phyloP scores from a whole-genome alignment of 2,329 filamentous ascomycete species.

The Zasmidium angulare region DNA sequence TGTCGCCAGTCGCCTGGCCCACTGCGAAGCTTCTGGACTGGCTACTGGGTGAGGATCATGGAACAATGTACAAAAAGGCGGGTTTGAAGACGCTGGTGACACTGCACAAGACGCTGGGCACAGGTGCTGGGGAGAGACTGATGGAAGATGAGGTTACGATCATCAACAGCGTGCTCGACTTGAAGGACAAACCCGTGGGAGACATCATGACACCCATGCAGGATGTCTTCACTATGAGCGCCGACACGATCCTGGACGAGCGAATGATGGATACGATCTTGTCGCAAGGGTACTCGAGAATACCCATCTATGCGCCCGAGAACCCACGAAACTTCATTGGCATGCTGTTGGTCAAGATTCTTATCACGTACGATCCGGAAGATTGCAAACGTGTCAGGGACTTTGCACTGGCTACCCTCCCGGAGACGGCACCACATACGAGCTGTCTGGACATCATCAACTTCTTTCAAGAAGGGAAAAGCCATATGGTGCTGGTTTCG shows the following conservation, averaged over 20 bases:
- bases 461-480: conserved; percentile 99
- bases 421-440: conserved; percentile 91
- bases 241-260: conserved; percentile 89
- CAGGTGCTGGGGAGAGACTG: conserved; percentile 77
- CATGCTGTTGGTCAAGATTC: conserved; percentile 97
- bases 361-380: conserved; percentile 98
- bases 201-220: conserved; percentile 99
- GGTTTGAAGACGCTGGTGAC: conserved; percentile 95
- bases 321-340: conserved; percentile 88
- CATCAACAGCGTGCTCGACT: conserved; percentile 91
- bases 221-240: conserved; percentile 95
- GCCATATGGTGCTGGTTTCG: conserved; percentile 96
- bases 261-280: conserved; percentile 92
- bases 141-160: conserved; percentile 99
- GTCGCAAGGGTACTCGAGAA: conserved; percentile 90
- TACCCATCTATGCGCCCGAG: conserved; percentile 86
- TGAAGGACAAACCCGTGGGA: conserved; percentile 93
- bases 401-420: conserved; percentile 88
- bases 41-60: conserved; percentile 90
- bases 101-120: conserved; percentile 86
- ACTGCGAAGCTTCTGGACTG: conserved; percentile 93
- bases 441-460: conserved; percentile 98
- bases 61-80: conserved; percentile 96
- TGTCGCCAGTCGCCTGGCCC: conserved; percentile 87
- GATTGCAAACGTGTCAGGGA: conserved; percentile 83